These are phyloP conservation scores for Sarocladiaceae sp. DNA, from an alignment of 2,329 filamentous ascomycete species.

Conservation along the genomic window DNA sequence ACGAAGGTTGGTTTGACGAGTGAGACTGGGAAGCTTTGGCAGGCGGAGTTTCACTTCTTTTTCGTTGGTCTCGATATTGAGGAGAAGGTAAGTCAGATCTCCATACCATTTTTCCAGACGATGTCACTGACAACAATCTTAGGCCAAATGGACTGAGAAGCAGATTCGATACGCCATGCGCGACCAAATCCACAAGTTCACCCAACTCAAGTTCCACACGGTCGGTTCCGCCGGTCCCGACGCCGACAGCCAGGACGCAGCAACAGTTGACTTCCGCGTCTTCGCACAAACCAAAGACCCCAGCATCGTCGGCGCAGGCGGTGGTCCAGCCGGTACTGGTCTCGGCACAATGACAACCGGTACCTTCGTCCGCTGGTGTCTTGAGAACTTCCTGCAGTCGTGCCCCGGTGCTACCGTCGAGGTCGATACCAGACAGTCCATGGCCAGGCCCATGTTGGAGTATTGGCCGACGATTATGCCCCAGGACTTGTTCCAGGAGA, in stretches of 20 bases:
- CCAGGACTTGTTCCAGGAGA: constrained; percentile 17
- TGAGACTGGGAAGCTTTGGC: constrained; percentile 29
- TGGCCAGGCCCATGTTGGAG: constrained; percentile 22
- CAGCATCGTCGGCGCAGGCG: constrained; percentile 26
- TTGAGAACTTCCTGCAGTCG: constrained; percentile 27
- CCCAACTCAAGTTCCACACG: constrained; percentile 26
- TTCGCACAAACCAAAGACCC: constrained; percentile 38
- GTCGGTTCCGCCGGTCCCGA: constrained; percentile 33
- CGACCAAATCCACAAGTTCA: constrained; percentile 32
- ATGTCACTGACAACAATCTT: neutral
- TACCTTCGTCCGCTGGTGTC: constrained; percentile 17
- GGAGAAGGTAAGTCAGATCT: constrained; percentile 28
- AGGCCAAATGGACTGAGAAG: constrained; percentile 9
- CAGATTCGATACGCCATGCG: constrained; percentile 24
- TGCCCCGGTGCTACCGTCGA: constrained; percentile 39
- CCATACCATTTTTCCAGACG: neutral
- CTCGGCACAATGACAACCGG: constrained; percentile 29
- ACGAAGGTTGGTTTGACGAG: constrained; percentile 33
- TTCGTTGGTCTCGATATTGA: constrained; percentile 34
- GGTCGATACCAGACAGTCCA: constrained; percentile 31
- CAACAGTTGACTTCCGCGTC: constrained; percentile 41
- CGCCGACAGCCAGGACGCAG: constrained; percentile 34
- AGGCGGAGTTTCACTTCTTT: constrained; percentile 39
- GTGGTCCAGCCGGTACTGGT: constrained; percentile 28
- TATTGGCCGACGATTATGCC: constrained; percentile 21